phyloP scores from a whole-genome alignment of 768 basidiomycete species.

The Leucocoprinus birnbaumii region DNA sequence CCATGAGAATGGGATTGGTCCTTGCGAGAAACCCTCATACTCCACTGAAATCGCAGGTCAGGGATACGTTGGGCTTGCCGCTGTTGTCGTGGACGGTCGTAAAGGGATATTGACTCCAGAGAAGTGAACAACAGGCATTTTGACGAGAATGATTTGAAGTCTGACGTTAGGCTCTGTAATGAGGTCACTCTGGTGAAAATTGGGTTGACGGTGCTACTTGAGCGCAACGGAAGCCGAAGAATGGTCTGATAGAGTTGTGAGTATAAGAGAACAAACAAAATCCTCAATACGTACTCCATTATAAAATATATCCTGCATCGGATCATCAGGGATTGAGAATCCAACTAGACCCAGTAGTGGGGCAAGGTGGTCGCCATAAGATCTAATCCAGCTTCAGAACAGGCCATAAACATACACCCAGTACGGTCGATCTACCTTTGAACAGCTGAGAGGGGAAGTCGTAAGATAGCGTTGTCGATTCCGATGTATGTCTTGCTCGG shows the following conservation, averaged over 20 bases:
- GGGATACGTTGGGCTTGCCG: neutral
- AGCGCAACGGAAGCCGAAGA: slow-evolving; percentile 44
- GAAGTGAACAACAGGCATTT: slow-evolving; percentile 40
- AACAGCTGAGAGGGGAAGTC: slow-evolving; percentile 29
- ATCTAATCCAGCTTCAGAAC: slow-evolving; percentile 22
- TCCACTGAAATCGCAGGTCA: slow-evolving; percentile 18
- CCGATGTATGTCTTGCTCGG: slow-evolving; percentile 42
- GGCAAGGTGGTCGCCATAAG: slow-evolving; percentile 39
- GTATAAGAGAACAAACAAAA: too few relatives aligned
- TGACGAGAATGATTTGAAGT: slow-evolving; percentile 27
- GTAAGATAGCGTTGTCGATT: slow-evolving; percentile 25
- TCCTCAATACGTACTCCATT: slow-evolving; percentile 2
- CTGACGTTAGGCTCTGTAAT: slow-evolving; percentile 25
- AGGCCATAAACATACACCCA: neutral
- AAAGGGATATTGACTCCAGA: slow-evolving; percentile 25
- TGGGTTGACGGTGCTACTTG: slow-evolving; percentile 13
- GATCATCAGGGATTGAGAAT: slow-evolving; percentile 21
- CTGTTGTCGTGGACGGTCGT: slow-evolving; percentile 14
- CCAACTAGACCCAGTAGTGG: slow-evolving; percentile 32
- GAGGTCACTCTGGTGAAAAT: slow-evolving; percentile 18
- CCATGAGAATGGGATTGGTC: neutral
- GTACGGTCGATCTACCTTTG: neutral
- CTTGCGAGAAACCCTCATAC: slow-evolving; percentile 19
- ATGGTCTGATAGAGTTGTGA: slow-evolving; percentile 30
- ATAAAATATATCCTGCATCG: neutral